Conservation (phyloP, 441 rosid genomes). For the Euphorbia schlechtendalii region DNA sequence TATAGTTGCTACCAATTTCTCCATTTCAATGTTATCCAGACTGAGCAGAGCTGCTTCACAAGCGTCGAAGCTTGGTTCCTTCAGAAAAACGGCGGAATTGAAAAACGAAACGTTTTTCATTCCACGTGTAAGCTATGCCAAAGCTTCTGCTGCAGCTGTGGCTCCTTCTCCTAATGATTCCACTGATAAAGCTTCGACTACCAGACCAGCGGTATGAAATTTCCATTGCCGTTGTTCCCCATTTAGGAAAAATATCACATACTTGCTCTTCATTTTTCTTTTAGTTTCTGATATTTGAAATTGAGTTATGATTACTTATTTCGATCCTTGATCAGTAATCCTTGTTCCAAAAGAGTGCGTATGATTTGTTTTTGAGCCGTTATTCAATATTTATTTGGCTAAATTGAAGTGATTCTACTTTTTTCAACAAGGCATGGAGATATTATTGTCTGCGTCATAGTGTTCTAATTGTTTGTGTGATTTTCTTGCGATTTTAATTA, state of each 20-base stretch:
- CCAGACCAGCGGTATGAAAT: slow-evolving; percentile 37
- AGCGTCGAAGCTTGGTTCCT: slow-evolving; percentile 35
- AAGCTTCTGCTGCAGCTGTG: slow-evolving; percentile 27
- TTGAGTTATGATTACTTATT: too few species aligned
- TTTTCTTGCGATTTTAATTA: background rate
- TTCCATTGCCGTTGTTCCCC: background rate
- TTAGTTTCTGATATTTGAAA: too few species aligned
- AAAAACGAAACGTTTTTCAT: slow-evolving; percentile 22
- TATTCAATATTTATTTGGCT: background rate
- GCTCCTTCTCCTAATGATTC: slow-evolving; percentile 36
- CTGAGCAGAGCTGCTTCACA: slow-evolving; percentile 41
- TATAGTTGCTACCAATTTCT: background rate
- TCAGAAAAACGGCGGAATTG: slow-evolving; percentile 17
- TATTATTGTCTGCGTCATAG: background rate
- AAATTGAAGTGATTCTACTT: background rate
- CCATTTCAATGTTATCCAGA: slow-evolving; percentile 46
- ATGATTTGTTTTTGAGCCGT: background rate
- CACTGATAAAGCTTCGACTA: slow-evolving; percentile 22
- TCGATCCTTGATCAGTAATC: too few species aligned
- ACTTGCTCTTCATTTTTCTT: too few species aligned
- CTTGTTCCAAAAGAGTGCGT: too few species aligned
- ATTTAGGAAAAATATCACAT: background rate
- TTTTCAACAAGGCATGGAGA: background rate
- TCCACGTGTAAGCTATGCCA: too few species aligned
- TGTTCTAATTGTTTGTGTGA: background rate